Evolutionary conservation across 1,139 yeast species (phyloP), one percentile per base, ranked within the genome.

Genomic region (Suhomyces atakaporum): DNA sequence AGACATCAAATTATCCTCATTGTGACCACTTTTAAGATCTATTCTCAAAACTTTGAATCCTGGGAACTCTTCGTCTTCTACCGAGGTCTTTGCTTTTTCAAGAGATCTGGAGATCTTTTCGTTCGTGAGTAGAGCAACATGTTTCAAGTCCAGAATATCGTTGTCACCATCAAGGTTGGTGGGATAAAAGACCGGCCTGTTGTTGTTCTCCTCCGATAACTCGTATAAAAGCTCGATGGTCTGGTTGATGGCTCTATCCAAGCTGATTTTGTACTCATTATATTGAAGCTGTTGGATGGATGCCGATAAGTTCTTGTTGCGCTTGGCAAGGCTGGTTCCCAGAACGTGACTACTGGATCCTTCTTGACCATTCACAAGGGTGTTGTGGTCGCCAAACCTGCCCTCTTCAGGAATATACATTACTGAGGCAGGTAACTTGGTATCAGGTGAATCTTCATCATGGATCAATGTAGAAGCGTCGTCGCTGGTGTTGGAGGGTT

Each of bases 111-210:
- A 33, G 7, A 61, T 47, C 13, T 66, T 61, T 38, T 69, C 71
- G 44, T 70, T 71, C 39, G 79, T 63, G 7, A 75, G 66, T 28
- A 79, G 58, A 0, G 82, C 83, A 43, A 75, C 47, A 45, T 73
- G 74, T 3, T 61, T 62, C 7, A 78, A 73, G 51, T 75, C 75
- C 46, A 77, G 54, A 34, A 69, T 38, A 28, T 65, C 61, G 14
- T 58, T 49, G 25, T 66, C 69, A 16, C 42, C 45, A 10, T 44
- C 52, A 11, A 56, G 49, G 18, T 60, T 62, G 1, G 78, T 63
- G 0, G 94, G 94, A 50, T 81, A 85, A 49, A 76, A 81, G 3
- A 84, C 73, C 1, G 89, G 88, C 42, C 87, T 63, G 25, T 64
- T 62, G 30, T 62, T 64, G 51, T 84, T 84, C 47, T 81, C 84